Percentiles rank a stretch among this genome's conserved stretches.
Conservation (phyloP, 768 basidiomycete genomes). For the Mycena capillaripes region DNA sequence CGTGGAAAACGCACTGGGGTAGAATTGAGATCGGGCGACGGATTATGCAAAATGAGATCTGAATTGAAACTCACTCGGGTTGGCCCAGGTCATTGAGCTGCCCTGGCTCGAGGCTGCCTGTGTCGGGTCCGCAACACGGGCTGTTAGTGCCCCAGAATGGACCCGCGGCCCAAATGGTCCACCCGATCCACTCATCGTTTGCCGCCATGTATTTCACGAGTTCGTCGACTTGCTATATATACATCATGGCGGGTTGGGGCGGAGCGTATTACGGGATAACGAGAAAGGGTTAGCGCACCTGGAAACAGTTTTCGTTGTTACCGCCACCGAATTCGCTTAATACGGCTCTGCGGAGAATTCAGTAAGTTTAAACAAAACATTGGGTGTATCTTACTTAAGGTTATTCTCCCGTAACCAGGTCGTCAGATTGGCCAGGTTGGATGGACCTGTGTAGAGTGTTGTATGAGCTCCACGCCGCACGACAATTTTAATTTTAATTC, state of each 20-base stretch:
- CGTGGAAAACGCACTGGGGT: constrained; percentile 50
- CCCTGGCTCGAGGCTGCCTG: constrained; percentile 60
- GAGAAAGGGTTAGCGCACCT: too few relatives aligned
- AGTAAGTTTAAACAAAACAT: background rate
- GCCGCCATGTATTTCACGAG: constrained; percentile 54
- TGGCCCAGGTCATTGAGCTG: constrained; percentile 51
- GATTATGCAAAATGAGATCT: background rate
- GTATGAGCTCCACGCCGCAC: background rate
- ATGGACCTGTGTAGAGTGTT: constrained; percentile 45
- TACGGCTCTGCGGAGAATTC: constrained; percentile 50
- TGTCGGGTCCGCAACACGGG: constrained; percentile 59
- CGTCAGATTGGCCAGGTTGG: constrained; percentile 58
- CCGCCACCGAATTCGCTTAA: constrained; percentile 63
- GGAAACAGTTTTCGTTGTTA: constrained; percentile 58
- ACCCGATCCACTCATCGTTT: constrained; percentile 63
- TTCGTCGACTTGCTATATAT: constrained; percentile 45
- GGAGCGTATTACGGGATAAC: too few relatives aligned
- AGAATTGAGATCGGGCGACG: background rate
- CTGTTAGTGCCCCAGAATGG: constrained; percentile 60
- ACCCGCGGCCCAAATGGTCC: constrained; percentile 64
- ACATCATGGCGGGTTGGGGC: too few relatives aligned
- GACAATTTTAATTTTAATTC: too few relatives aligned
- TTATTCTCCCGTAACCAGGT: constrained; percentile 58
- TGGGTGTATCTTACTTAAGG: constrained; percentile 50
- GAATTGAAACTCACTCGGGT: constrained; percentile 48